Base-by-base conservation (phyloP, 2,329 filamentous ascomycete species). In the Phialemoniopsis sp. region DNA sequence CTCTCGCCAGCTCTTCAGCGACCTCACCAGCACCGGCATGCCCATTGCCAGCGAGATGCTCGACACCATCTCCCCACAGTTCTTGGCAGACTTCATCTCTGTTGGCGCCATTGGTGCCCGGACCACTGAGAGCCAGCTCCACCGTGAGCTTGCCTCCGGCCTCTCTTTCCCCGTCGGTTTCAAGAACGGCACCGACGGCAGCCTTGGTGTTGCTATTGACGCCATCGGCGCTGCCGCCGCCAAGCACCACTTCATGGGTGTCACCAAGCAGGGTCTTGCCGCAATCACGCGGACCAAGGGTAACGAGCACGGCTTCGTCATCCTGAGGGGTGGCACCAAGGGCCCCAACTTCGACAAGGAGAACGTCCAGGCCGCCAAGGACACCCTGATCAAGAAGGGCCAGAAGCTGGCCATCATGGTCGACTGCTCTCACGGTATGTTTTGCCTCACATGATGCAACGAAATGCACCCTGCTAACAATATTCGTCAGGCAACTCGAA, bases 141-240 rank as follows among this genome's bases (percentile, higher is more conserved):
- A 98, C 66, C 84, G 93, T 41, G 93, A 98, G 67, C 72, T 98
- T 47, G 91, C 93, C 16, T 93, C 87, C 38, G 93, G 93, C 57
- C 74, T 97, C 29, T 94, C 87, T 52, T 97, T 96, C 85, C 93
- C 93, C 3, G 89, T 98, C 10, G 93, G 93, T 37, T 98, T 98
- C 85, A 98, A 98, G 79, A 98, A 98, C 66, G 93, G 93, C 48
- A 98, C 93, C 26, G 93, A 98, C 60, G 93, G 93, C 37, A 85
- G 84, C 8, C 70, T 97, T 35, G 79, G 83, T 41, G 90, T 97
- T 4, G 90, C 93, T 12, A 88, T 97, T 52, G 93, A 98, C 60
- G 93, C 93, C 37, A 95, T 97, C 60, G 89, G 90, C 46, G 88
- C 93, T 13, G 91, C 94, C 37, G 82, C 84, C 42, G 76, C 85